Evolutionary conservation across 768 basidiomycete species (phyloP).

Genomic region (Gyrodon lividus): DNA sequence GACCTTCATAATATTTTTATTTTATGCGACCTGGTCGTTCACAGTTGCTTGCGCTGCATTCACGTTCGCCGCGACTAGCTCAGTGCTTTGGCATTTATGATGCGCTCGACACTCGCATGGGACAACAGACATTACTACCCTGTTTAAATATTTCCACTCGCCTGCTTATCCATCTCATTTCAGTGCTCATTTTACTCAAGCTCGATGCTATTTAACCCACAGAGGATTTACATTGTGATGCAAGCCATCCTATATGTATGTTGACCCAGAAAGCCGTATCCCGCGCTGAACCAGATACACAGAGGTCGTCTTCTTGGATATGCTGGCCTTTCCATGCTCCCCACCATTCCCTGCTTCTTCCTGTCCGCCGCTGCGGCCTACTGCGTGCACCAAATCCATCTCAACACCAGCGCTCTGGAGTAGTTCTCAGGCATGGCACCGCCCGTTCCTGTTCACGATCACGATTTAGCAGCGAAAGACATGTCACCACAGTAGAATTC

Average conservation of each 20-base stretch:
- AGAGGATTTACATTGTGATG: constrained; percentile 60
- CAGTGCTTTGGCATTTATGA: constrained; percentile 37
- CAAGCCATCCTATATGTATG: constrained; percentile 55
- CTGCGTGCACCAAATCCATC: constrained; percentile 21
- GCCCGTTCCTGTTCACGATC: not conserved
- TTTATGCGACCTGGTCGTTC: constrained; percentile 42
- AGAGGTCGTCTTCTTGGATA: constrained; percentile 70
- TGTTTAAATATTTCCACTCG: constrained; percentile 47
- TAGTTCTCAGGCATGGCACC: not conserved
- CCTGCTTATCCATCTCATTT: constrained; percentile 40
- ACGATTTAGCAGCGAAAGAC: not conserved
- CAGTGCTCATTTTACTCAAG: constrained; percentile 43
- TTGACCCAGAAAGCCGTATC: not conserved
- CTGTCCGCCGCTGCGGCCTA: constrained; percentile 35
- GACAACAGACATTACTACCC: constrained; percentile 43
- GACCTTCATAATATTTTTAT: constrained; percentile 39
- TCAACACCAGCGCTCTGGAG: constrained; percentile 13
- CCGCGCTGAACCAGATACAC: constrained; percentile 1
- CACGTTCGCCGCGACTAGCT: constrained; percentile 47
- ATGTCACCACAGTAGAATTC: constrained; percentile 5
- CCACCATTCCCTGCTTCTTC: constrained; percentile 51
- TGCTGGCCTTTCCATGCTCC: constrained; percentile 52
- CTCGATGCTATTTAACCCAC: constrained; percentile 44
- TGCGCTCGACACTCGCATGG: constrained; percentile 46
- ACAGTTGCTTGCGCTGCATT: constrained; percentile 45